Evolutionary conservation across 495 filamentous ascomycete species (phyloP).

Genomic region (Copromyces sp.): DNA sequence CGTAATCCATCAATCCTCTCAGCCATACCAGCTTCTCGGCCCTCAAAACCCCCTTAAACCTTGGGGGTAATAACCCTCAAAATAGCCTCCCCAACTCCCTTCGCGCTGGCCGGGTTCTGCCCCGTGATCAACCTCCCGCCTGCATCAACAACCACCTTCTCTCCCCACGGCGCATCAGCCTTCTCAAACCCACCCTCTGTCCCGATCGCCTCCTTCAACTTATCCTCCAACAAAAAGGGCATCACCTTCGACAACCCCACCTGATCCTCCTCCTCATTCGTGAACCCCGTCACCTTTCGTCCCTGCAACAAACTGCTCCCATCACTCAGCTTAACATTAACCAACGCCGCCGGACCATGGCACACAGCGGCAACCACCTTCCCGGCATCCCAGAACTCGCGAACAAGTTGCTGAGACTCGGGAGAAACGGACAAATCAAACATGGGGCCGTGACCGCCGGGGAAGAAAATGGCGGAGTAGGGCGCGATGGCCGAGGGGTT

Average conservation of each 20-base stretch:
- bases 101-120: conserved; percentile 62
- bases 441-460: conserved; percentile 76
- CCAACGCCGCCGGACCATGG: conserved; percentile 54
- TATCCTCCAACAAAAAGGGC: conserved; percentile 57
- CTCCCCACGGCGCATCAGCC: conserved; percentile 46
- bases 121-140: conserved; percentile 57
- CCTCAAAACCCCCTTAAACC: no score
- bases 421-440: conserved; percentile 50
- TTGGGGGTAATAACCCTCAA: conserved; percentile 13
- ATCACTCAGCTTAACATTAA: conserved; percentile 40
- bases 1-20: no score
- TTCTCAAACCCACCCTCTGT: conserved; percentile 47
- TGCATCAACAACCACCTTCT: conserved; percentile 47
- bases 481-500: conserved; percentile 48
- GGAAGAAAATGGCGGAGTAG: conserved; percentile 50
- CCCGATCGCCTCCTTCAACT: conserved; percentile 38
- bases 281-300: conserved; percentile 56
- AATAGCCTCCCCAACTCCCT: conserved; percentile 45
- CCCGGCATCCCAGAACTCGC: conserved; percentile 48
- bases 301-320: conserved; percentile 45
- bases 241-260: conserved; percentile 36
- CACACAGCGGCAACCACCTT: conserved; percentile 60
- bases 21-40: no score
- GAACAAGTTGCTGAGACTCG: conserved; percentile 44
- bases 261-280: conserved; percentile 55